Evolutionary conservation across 1,139 yeast species (phyloP), one percentile per base, ranked within the genome.

Genomic region (Candida glucosophila): DNA sequence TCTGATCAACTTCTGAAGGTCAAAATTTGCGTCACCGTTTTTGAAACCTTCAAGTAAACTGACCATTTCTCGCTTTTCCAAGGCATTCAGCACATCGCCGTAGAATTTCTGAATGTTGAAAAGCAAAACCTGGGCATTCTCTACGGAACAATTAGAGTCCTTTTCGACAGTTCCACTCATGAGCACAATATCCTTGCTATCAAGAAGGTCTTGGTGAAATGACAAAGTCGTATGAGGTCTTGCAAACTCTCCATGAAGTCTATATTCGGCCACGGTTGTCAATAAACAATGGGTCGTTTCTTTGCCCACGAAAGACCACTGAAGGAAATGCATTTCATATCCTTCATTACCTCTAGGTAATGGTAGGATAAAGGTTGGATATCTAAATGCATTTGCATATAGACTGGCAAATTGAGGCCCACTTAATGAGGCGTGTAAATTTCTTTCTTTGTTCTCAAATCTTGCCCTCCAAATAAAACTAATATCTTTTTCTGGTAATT

Each of bases 141-240:
- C 79, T 36, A 77, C 44, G 4, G 77, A 50, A 16, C 83, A 56
- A 17, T 76, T 63, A 9, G 80, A 64, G 29, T 85, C 90, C 29
- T 63, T 58, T 44, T 88, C 95, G 6, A 86, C 76, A 15, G 67
- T 68, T 1, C 97, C 95, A 41, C 86, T 86, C 94, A 88, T 83
- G 39, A 92, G 61, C 1, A 83, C 88, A 4, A 83, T 34, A 1
- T 66, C 75, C 39, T 81, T 78, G 12, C 67, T 65, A 1, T 67
- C 62, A 5, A 66, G 60, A 28, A 90, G 56, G 30, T 92, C 96
- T 28, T 77, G 74, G 55, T 90, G 97, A 65, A 90, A 81, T 52
- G 77, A 74, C 36, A 90, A 59, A 0, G 95, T 82, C 1, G 97
- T 86, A 49, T 92, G 98, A 1, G 98, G 98, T 44, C 83, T 77